Base-by-base conservation (phyloP, 2,329 filamentous ascomycete genomes). In the Curvularia spicifera region DNA sequence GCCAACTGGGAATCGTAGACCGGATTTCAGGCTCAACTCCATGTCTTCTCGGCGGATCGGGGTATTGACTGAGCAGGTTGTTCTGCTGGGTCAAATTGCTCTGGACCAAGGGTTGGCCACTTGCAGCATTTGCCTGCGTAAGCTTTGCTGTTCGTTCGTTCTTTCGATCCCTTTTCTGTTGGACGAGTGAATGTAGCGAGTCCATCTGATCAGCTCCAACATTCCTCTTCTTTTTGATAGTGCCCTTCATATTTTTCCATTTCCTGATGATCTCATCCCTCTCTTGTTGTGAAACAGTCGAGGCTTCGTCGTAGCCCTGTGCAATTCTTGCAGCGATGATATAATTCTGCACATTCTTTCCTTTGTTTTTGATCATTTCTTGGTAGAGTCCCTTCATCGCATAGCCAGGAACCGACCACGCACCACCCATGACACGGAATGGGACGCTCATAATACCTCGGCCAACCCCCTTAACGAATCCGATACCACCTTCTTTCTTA, bases 381-480 rank as follows among this genome's bases (percentile, higher is more conserved):
- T 90, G 90, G 68, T 94, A 87, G 0, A 95, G 82, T 2, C 93
- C 93, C 72, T 93, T 91, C 82, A 93, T 89, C 3, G 91, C 85
- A 70, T 95, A 96, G 5, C 89, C 93, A 0, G 91, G 91, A 4
- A 96, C 77, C 1, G 86, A 85, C 53, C 79, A 78, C 20, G 78
- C 74, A 28, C 80, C 91, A 58, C 91, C 91, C 56, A 88, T 85
- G n/a, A 92, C 90, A 72, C 96, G 96, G 20, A 95, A 78, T 1
- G 95, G 82, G 1, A 96, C 74, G 0, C 93, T 93, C 4, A 91
- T 91, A 39, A 96, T 84, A 0, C 92, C 93, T 71, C 91, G 95
- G 0, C 89, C 92, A 44, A 96, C 82, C 0, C 91, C 91, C 74
- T 94, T 95, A 22, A 93, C 74, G 5, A 94, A 81, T 1, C 93